Evolutionary conservation across 306 rosid genomes (phyloP).

Genomic region (Senna tora): DNA sequence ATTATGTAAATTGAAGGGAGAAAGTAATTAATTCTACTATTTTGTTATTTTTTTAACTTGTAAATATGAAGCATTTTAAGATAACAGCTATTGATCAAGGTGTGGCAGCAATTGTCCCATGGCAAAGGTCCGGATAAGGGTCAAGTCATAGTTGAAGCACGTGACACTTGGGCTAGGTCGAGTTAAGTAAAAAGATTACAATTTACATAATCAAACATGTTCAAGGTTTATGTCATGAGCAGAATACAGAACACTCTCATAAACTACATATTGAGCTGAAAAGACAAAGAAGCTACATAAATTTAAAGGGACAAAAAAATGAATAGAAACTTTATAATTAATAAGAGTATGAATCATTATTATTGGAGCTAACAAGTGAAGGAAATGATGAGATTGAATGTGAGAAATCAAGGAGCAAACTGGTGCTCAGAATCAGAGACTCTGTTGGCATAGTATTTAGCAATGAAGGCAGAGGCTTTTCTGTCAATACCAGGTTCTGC

Average conservation of each 20-base stretch:
- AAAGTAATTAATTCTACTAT: not conserved
- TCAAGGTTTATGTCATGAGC: constrained; percentile 6
- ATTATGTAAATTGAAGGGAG: not conserved
- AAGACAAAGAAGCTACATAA: too few species aligned
- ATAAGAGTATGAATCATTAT: not conserved
- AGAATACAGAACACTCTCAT: not conserved
- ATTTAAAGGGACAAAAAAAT: too few species aligned
- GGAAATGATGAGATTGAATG: too few species aligned
- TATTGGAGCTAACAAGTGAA: constrained; percentile 37
- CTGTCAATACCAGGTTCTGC: constrained; percentile 93
- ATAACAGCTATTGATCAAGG: too few species aligned
- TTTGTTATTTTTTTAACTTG: too few species aligned
- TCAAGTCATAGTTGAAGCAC: too few species aligned
- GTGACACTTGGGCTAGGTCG: too few species aligned
- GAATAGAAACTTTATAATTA: too few species aligned
- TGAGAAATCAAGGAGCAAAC: constrained; percentile 44
- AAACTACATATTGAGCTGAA: not conserved
- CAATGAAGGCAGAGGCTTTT: constrained; percentile 82
- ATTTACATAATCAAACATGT: not conserved
- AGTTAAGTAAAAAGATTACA: too few species aligned
- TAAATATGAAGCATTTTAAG: too few species aligned
- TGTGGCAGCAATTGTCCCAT: too few species aligned
- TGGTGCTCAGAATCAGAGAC: constrained; percentile 58
- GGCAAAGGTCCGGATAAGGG: too few species aligned
- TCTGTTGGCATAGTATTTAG: constrained; percentile 64